Conservation (phyloP, 768 basidiomycete genomes). For the Gloeopeniophorella convolvens region DNA sequence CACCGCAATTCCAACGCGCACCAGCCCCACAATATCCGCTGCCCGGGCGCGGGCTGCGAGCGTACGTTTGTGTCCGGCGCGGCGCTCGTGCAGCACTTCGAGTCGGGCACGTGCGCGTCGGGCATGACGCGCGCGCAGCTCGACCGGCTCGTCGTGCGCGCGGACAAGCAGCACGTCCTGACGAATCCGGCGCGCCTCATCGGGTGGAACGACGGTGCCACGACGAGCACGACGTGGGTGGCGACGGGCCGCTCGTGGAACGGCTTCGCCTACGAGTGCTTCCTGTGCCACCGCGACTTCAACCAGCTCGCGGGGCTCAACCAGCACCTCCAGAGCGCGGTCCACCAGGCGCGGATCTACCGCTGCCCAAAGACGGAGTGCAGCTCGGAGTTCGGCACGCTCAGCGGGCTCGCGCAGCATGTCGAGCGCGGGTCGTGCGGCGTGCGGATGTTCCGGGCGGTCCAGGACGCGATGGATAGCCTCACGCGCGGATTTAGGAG, state of each 20-base stretch:
- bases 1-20: conserved; percentile 53
- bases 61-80: conserved; percentile 43
- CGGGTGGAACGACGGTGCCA: no score
- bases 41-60: conserved; percentile 38
- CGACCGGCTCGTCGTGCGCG: conserved; percentile 35
- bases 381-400: background rate
- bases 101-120: conserved; percentile 49
- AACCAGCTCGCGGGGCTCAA: conserved; percentile 42
- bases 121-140: conserved; percentile 35
- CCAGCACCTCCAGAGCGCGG: conserved; percentile 54
- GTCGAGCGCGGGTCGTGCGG: conserved; percentile 7
- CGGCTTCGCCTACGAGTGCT: conserved; percentile 49
- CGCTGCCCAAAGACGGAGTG: background rate
- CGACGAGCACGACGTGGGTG: background rate
- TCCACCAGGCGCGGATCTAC: conserved; percentile 1
- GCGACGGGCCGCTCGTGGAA: conserved; percentile 39
- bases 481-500: no score
- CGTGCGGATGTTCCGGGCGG: background rate
- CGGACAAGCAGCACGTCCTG: conserved; percentile 43
- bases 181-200: conserved; percentile 45
- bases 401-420: conserved; percentile 2
- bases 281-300: conserved; percentile 47
- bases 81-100: conserved; percentile 55
- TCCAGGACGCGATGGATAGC: conserved; percentile 2
- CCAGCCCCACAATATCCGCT: conserved; percentile 30